Percentiles rank a stretch among this genome's conserved stretches.
Evolutionary conservation across 306 rosid species (phyloP).

Genomic region (Cicer bijugum): DNA sequence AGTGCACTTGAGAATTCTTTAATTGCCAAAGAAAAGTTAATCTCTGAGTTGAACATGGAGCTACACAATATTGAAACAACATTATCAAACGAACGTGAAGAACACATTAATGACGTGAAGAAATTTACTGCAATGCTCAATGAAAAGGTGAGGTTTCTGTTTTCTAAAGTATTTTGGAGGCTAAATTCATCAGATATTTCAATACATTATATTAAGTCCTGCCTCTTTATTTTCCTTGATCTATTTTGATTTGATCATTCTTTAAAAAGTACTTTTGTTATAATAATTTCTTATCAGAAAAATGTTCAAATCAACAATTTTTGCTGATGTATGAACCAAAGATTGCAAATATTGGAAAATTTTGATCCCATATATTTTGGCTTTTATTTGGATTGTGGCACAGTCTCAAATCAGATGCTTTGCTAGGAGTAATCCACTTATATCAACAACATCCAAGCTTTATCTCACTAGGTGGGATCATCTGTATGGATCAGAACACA

Average conservation of each 20-base stretch:
- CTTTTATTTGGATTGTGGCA: conserved; percentile 8
- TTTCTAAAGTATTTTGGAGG: conserved; percentile 17
- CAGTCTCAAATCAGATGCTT: conserved; percentile 6
- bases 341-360: conserved; percentile 16
- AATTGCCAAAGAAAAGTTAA: conserved; percentile 90
- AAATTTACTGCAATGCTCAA: conserved; percentile 76
- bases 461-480: background rate
- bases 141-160: conserved; percentile 68
- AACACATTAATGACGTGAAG: conserved; percentile 86
- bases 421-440: conserved; percentile 38
- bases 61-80: conserved; percentile 89
- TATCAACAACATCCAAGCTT: background rate
- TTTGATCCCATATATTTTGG: conserved; percentile 35
- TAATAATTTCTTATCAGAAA: conserved; percentile 8
- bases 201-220: background rate
- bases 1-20: conserved; percentile 87
- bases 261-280: background rate
- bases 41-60: conserved; percentile 94
- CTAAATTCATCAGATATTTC: conserved; percentile 35
- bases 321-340: background rate
- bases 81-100: conserved; percentile 82
- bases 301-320: background rate
- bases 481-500: too few species aligned
- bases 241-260: conserved; percentile 5
- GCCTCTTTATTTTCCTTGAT: conserved; percentile 1